Evolutionary conservation across 1,139 yeast species (phyloP), one percentile per base, ranked within the genome.

Genomic region (Debaryomyces udenii): DNA sequence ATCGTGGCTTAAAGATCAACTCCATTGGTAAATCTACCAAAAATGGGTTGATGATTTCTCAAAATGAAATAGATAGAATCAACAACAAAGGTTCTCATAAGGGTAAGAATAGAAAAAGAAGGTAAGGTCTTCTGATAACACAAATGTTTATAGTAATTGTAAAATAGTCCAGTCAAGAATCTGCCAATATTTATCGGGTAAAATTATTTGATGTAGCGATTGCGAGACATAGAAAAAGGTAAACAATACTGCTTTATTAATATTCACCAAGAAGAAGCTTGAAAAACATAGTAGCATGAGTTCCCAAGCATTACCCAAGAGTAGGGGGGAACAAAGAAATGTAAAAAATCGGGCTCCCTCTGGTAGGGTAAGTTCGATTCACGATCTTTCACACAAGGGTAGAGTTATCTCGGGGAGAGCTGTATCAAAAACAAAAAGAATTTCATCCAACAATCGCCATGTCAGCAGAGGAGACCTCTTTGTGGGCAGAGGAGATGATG

Each of bases 11-110:
- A 49, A 80, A 83, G 62, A 84, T 93, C 48, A 75, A 85, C 48
- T 74, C 82, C 15, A 80, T 91, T 29, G 99, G 99, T 18, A 79
- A 74, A 55, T 78, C 83, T 24, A 89, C 97, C 0, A 74, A 85
- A 52, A 85, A 88, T 51, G 98, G 98, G 3, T 69, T 91, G 49
- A 74, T 83, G n/a, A 76, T 91, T 24, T 79, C 90, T 9, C 78
- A 80, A 47, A 66, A 67, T 13, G 97, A 91, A 37, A 83, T 89
- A 42, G 80, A 74, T 24, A 70, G 80, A 42, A 63, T 73, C 18
- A 64, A 55, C 40, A 46, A 48, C 10, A 37, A 42, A 27, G 44
- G 44, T 3, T 39, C 42, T 9, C 39, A 43, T 23, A 40, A 35
- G 27, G 39, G 46, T 23, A 32, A 27, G 45, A 42, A 27, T 39